phyloP scores from a whole-genome alignment of 1,284 basidiomycete genomes.

The Cystobasidium sp. region DNA sequence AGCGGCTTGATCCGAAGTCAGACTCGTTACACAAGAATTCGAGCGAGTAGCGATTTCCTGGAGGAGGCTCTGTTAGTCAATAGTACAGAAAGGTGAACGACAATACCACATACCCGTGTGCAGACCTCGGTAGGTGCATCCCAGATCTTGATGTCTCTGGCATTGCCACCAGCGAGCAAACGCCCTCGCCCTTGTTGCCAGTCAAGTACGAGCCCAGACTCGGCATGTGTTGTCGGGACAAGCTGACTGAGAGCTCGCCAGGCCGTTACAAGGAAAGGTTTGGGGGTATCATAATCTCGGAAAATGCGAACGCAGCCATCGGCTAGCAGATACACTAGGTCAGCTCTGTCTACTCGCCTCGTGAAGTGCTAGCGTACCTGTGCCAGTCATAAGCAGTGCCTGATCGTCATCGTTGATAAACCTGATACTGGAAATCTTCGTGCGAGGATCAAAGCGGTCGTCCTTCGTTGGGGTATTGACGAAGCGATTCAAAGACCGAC shows the following conservation, averaged over 20 bases:
- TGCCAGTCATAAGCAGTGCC: constrained; percentile 84
- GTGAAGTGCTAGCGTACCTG: constrained; percentile 63
- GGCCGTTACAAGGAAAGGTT: constrained; percentile 81
- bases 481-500: constrained; percentile 77
- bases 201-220: constrained; percentile 81
- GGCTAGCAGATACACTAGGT: constrained; percentile 61
- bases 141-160: constrained; percentile 87
- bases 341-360: constrained; percentile 8
- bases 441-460: constrained; percentile 57
- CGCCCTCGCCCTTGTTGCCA: constrained; percentile 92
- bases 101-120: constrained; percentile 65
- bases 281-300: constrained; percentile 72
- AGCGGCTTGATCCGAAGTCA: constrained; percentile 77
- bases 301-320: constrained; percentile 91
- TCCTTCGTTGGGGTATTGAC: constrained; percentile 78
- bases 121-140: constrained; percentile 90
- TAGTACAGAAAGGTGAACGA: constrained; percentile 2
- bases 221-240: constrained; percentile 62
- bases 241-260: constrained; percentile 88
- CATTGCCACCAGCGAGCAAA: constrained; percentile 87
- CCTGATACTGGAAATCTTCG: constrained; percentile 83
- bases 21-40: constrained; percentile 84
- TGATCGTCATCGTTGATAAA: constrained; percentile 96
- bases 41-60: constrained; percentile 87
- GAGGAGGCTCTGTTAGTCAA: constrained; percentile 43